A percentile compares a stretch with the other conserved stretches of the same genome.
phyloP scores from a whole-genome alignment of 306 rosid genomes.

The Nissolia schottii region DNA sequence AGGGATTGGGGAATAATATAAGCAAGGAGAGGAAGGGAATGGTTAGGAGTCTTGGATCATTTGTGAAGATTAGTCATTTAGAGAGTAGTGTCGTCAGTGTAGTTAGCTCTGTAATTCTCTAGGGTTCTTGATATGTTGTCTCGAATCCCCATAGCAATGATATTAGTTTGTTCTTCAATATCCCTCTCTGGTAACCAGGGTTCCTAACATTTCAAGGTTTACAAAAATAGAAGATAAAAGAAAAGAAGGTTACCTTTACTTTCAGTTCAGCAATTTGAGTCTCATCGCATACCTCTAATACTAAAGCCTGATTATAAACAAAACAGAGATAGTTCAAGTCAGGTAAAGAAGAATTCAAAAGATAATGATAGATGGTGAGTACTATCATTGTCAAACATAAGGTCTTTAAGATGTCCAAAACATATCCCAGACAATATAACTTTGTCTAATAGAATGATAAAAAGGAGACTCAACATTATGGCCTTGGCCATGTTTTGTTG shows the following conservation, averaged over 20 bases:
- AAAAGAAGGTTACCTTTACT: conserved; percentile 57
- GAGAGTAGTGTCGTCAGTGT: too few relatives aligned
- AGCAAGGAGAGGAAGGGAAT: too few relatives aligned
- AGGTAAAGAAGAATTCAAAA: conserved; percentile 15
- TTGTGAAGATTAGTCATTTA: too few relatives aligned
- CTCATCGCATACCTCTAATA: conserved; percentile 81
- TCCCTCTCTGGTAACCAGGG: too few relatives aligned
- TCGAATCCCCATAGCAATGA: too few relatives aligned
- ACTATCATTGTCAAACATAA: background rate
- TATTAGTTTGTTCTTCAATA: too few relatives aligned
- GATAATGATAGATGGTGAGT: background rate
- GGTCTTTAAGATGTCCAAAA: background rate
- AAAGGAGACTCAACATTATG: background rate
- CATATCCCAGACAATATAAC: background rate
- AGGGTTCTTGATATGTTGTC: too few relatives aligned
- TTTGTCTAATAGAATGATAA: conserved; percentile 1
- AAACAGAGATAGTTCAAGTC: conserved; percentile 22
- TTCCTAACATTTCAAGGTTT: background rate
- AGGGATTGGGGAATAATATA: too few relatives aligned
- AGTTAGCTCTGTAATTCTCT: too few relatives aligned
- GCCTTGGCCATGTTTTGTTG: background rate
- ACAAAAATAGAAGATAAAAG: background rate
- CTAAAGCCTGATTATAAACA: conserved; percentile 50
- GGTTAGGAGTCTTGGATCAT: too few relatives aligned
- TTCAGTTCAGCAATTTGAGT: conserved; percentile 76